Conservation (phyloP, 1,139 yeast genomes). For the Yamadazyma aaseri region DNA sequence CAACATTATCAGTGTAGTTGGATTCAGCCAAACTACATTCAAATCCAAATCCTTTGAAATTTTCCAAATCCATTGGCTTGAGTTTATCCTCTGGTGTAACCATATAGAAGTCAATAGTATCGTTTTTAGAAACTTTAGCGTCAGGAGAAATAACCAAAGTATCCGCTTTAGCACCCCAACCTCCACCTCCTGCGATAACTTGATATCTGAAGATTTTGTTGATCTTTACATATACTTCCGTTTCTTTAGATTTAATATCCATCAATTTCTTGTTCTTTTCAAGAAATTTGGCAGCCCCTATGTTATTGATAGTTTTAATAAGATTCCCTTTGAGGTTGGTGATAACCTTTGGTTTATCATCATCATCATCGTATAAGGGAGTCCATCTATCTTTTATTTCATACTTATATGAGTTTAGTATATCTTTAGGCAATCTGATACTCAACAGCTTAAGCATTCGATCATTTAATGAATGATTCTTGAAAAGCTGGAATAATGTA, state of each 20-base stretch:
- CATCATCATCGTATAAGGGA: constrained; percentile 20
- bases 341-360: constrained; percentile 17
- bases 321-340: constrained; percentile 52
- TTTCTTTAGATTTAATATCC: constrained; percentile 44
- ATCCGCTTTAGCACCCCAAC: constrained; percentile 64
- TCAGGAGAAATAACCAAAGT: constrained; percentile 60
- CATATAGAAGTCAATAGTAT: constrained; percentile 48
- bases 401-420: constrained; percentile 6
- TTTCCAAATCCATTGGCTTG: constrained; percentile 7
- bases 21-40: constrained; percentile 37
- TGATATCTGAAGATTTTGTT: constrained; percentile 29
- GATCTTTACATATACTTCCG: constrained; percentile 46
- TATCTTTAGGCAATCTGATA: constrained; percentile 22
- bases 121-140: constrained; percentile 45
- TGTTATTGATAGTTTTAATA: constrained; percentile 45
- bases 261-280: constrained; percentile 42
- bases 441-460: constrained; percentile 29
- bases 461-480: constrained; percentile 10
- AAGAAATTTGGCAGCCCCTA: constrained; percentile 52
- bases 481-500: constrained; percentile 39
- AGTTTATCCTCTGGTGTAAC: constrained; percentile 37
- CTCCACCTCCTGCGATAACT: constrained; percentile 66
- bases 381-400: constrained; percentile 33
- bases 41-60: constrained; percentile 16
- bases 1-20: constrained; percentile 17